These are phyloP conservation scores for Pseudogymnoascus sp. DNA, from an alignment of 2,329 filamentous ascomycete species.

Conservation along the genomic window DNA sequence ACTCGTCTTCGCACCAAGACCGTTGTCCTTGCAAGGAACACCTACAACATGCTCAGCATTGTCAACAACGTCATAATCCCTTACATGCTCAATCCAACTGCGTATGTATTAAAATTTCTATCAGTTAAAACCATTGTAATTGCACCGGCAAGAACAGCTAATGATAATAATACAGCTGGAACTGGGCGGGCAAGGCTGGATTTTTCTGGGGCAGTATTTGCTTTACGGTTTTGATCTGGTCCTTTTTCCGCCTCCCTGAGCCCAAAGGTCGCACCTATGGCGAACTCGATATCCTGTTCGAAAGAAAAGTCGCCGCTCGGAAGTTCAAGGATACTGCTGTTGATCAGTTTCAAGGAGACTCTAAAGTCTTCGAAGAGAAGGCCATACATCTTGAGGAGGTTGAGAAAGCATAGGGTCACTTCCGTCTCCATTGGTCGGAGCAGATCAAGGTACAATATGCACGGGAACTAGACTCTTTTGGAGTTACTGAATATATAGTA, in stretches of 20 bases:
- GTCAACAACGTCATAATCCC: constrained; percentile 26
- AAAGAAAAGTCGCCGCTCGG: constrained; percentile 47
- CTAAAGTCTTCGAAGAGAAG: constrained; percentile 25
- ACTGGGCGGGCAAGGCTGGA: constrained; percentile 77
- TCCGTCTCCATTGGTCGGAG: neutral
- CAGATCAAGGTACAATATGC: neutral
- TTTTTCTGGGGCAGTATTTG: constrained; percentile 84
- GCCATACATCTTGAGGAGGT: constrained; percentile 23
- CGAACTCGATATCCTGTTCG: constrained; percentile 76
- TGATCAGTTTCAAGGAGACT: constrained; percentile 49
- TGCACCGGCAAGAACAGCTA: too few relatives aligned
- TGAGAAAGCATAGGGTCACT: constrained; percentile 28
- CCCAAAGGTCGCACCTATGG: constrained; percentile 73
- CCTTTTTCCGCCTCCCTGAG: constrained; percentile 75
- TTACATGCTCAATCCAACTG: constrained; percentile 33
- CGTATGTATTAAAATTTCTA: constrained; percentile 21
- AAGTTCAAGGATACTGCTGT: constrained; percentile 46
- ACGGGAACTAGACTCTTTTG: neutral
- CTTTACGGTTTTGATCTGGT: constrained; percentile 74
- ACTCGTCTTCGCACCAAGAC: constrained; percentile 35
- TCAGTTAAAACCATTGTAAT: too few relatives aligned
- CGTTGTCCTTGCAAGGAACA: constrained; percentile 32
- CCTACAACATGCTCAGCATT: constrained; percentile 29
- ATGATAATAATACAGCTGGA: constrained; percentile 42
- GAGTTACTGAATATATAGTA: neutral